phyloP scores from a whole-genome alignment of 306 rosid species.

The Hippophae gyantsensis region DNA sequence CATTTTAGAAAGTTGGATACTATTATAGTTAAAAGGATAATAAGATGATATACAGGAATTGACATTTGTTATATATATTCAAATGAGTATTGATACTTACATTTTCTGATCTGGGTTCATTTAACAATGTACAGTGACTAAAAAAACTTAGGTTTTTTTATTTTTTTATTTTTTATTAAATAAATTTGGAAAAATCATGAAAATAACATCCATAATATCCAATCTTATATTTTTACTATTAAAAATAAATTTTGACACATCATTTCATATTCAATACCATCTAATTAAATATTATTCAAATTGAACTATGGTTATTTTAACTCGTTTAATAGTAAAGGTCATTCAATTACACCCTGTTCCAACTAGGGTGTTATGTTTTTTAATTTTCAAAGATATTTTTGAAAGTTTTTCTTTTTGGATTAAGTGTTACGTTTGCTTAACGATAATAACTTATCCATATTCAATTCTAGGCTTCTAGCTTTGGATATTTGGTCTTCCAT shows the following conservation, averaged over 20 bases:
- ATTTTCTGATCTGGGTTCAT: no score
- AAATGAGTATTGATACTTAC: neutral
- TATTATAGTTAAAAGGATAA: neutral
- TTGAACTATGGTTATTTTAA: slow-evolving; percentile 23
- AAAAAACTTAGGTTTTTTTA: neutral
- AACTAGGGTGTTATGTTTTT: neutral
- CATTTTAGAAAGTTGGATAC: slow-evolving; percentile 22
- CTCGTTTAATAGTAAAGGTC: neutral
- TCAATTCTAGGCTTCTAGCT: slow-evolving; percentile 24
- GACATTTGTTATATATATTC: slow-evolving; percentile 1
- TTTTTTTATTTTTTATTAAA: slow-evolving; percentile 1
- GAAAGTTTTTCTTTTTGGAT: no score
- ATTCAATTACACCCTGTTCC: no score
- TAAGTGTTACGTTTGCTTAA: no score
- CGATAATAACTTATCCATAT: slow-evolving; percentile 46
- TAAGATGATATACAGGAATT: neutral
- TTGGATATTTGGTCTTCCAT: slow-evolving; percentile 38
- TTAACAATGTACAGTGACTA: no score
- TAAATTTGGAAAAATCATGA: neutral
- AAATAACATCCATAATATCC: neutral
- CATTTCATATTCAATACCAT: no score
- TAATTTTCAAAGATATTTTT: neutral
- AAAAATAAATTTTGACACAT: no score
- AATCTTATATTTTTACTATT: no score
- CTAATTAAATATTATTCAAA: no score